Conservation (phyloP, 225 moss, liverwort and hornwort species). For the Pleurozium schreberi region DNA sequence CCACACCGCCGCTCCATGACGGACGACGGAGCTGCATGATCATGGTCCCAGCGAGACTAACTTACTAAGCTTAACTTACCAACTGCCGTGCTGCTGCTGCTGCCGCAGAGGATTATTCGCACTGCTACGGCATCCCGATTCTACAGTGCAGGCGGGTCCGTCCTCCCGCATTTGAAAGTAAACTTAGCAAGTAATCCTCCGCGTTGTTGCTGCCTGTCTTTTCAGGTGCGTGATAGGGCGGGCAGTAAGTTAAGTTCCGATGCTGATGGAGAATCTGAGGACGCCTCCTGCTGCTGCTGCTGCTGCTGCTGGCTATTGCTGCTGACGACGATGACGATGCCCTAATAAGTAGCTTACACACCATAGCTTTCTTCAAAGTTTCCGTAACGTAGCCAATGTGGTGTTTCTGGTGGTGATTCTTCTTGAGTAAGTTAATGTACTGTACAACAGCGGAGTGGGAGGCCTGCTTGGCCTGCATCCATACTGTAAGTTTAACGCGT, state of each 20-base stretch:
- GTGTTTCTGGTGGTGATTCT: not conserved
- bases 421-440: not conserved
- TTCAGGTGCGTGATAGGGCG: conserved; percentile 16
- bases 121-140: not conserved
- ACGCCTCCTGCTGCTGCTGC: not conserved
- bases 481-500: not conserved
- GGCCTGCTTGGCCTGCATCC: not conserved
- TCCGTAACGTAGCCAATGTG: not conserved
- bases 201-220: not conserved
- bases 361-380: not conserved
- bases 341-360: not conserved
- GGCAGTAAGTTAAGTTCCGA: not conserved
- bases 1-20: not conserved
- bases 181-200: not conserved
- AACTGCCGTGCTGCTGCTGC: not conserved
- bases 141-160: not conserved
- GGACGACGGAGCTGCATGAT: not conserved
- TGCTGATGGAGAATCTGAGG: not conserved
- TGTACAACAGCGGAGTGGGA: not conserved
- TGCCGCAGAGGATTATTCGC: not conserved
- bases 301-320: no score
- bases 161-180: not conserved
- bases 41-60: not conserved
- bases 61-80: no score
- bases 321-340: no score